Evolutionary conservation across 495 filamentous ascomycete species (phyloP).

Genomic region (Neurospora sp.): DNA sequence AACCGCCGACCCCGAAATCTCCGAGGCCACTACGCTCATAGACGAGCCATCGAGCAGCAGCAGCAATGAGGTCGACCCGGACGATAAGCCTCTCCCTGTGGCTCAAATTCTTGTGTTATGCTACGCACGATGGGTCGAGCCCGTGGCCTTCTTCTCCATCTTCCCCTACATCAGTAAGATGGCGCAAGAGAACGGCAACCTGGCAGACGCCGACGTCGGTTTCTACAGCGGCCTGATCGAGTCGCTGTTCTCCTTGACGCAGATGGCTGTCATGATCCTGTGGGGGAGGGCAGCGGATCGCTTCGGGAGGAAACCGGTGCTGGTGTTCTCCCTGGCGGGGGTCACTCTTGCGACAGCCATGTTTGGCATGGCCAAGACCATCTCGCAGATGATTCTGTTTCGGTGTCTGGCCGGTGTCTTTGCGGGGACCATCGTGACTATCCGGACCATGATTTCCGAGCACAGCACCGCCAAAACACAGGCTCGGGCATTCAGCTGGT

Average conservation of each 20-base stretch:
- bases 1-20: slow-evolving; percentile 7
- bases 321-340: slow-evolving; percentile 51
- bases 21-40: slow-evolving; percentile 6
- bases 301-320: slow-evolving; percentile 56
- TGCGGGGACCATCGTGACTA: slow-evolving; percentile 57
- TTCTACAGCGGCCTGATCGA: slow-evolving; percentile 68
- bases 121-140: slow-evolving; percentile 59
- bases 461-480: slow-evolving; percentile 55
- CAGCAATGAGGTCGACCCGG: slow-evolving; percentile 8
- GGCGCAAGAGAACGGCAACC: slow-evolving; percentile 48
- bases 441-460: slow-evolving; percentile 63
- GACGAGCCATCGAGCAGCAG: slow-evolving; percentile 3
- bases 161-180: slow-evolving; percentile 68
- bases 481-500: slow-evolving; percentile 61
- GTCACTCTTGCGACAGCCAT: slow-evolving; percentile 45
- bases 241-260: slow-evolving; percentile 58
- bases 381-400: slow-evolving; percentile 59
- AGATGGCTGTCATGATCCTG: slow-evolving; percentile 43
- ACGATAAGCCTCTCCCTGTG: slow-evolving; percentile 41
- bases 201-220: slow-evolving; percentile 50
- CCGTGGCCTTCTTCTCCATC: slow-evolving; percentile 64
- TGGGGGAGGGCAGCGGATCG: slow-evolving; percentile 60
- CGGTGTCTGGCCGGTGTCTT: slow-evolving; percentile 58
- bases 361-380: slow-evolving; percentile 50
- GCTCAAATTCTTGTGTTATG: slow-evolving; percentile 55